These are phyloP conservation scores for Acacia concinna DNA, from an alignment of 331 rosid genomes.

Conservation along the genomic window DNA sequence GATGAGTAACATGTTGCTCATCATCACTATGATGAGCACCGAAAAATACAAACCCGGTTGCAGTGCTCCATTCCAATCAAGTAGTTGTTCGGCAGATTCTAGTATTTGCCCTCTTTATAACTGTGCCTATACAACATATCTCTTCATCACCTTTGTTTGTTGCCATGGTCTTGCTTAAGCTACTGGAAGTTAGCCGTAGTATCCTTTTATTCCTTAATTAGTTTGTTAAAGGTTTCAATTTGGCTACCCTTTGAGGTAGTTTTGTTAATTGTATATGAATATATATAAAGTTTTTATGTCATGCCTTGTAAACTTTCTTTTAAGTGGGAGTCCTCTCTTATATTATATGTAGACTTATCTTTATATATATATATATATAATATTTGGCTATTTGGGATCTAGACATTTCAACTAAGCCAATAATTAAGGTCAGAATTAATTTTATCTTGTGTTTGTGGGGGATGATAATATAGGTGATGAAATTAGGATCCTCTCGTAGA, in stretches of 20 bases:
- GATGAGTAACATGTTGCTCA: too few relatives aligned
- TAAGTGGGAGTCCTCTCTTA: too few relatives aligned
- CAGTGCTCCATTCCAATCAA: neutral
- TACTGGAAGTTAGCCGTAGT: neutral
- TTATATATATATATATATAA: too few relatives aligned
- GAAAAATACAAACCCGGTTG: neutral
- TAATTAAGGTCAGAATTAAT: neutral
- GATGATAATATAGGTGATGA: neutral
- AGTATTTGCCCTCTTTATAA: neutral
- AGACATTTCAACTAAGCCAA: neutral
- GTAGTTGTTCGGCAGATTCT: neutral
- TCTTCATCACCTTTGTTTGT: neutral
- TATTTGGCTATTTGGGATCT: neutral
- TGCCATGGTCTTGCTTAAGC: neutral
- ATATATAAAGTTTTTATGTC: too few relatives aligned
- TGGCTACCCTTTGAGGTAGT: neutral
- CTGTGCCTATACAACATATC: neutral
- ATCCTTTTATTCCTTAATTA: neutral
- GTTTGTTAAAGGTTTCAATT: neutral
- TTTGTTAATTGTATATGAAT: too few relatives aligned
- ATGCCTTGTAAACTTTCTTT: neutral
- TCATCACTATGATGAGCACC: too few relatives aligned
- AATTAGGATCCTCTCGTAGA: neutral
- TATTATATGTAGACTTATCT: neutral
- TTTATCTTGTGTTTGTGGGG: slow-evolving; percentile 2